These are phyloP conservation scores for Pythium phragmitis DNA, from an alignment of 352 stramenopile species.

Conservation along the genomic window DNA sequence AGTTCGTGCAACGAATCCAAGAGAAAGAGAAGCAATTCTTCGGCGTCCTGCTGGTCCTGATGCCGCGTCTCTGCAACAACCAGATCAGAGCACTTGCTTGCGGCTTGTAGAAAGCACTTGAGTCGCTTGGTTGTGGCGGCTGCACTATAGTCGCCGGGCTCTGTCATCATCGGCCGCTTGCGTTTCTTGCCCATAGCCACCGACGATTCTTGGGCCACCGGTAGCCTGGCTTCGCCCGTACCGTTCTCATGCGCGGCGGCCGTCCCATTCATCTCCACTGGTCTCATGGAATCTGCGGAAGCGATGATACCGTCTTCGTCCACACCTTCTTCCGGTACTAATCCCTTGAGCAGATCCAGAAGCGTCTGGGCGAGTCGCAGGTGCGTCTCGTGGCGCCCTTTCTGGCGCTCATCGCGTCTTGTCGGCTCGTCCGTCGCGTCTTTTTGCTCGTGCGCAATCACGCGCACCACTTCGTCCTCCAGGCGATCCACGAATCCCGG, in stretches of 20 bases:
- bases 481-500: slow-evolving; percentile 40
- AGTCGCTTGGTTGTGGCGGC: slow-evolving; percentile 22
- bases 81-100: slow-evolving; percentile 53
- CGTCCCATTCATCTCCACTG: not conserved
- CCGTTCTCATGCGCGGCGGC: not conserved
- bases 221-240: not conserved
- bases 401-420: slow-evolving; percentile 7
- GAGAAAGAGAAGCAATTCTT: slow-evolving; percentile 76
- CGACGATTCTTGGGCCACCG: not conserved
- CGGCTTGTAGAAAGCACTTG: slow-evolving; percentile 32
- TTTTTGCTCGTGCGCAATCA: not conserved
- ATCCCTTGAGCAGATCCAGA: slow-evolving; percentile 22
- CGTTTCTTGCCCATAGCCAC: slow-evolving; percentile 17
- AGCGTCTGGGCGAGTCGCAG: slow-evolving; percentile 28
- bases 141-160: slow-evolving; percentile 7
- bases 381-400: slow-evolving; percentile 28
- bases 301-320: not conserved
- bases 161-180: slow-evolving; percentile 14
- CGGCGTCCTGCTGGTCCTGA: slow-evolving; percentile 82
- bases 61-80: slow-evolving; percentile 30
- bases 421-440: not conserved
- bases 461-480: slow-evolving; percentile 24
- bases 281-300: not conserved
- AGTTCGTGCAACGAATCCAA: slow-evolving; percentile 68
- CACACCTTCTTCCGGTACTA: slow-evolving; percentile 10